Evolutionary conservation across 176 grass and related monocot species (phyloP).

Genomic region (Phragmites australis): DNA sequence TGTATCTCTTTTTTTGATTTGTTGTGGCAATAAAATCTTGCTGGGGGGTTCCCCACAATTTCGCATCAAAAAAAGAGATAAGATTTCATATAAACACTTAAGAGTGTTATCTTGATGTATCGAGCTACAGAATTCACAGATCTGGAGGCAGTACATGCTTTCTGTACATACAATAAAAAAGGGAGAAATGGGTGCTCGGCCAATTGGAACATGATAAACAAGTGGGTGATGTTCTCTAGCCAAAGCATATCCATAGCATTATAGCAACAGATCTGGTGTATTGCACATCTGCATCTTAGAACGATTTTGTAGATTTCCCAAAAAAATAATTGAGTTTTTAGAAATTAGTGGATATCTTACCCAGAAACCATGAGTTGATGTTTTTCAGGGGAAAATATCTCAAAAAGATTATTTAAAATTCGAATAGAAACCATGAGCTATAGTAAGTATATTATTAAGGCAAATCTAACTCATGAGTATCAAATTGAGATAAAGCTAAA

Average conservation of each 20-base stretch:
- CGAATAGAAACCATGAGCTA: not conserved
- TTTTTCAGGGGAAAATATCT: not conserved
- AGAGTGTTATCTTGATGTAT: not conserved
- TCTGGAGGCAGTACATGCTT: not conserved
- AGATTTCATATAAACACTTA: slow-evolving; percentile 4
- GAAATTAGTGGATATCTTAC: slow-evolving; percentile 2
- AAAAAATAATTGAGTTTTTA: not conserved
- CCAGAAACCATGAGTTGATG: not conserved
- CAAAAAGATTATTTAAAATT: slow-evolving; percentile 26
- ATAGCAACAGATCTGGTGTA: not conserved
- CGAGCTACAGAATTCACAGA: not conserved
- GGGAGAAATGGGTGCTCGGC: not conserved
- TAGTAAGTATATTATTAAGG: not conserved
- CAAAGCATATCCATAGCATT: slow-evolving; percentile 20
- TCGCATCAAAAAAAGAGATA: too few relatives aligned
- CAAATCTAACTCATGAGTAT: not conserved
- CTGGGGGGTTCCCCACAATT: too few relatives aligned
- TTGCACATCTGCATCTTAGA: not conserved
- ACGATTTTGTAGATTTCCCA: not conserved
- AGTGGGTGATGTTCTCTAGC: not conserved
- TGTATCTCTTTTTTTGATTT: too few relatives aligned
- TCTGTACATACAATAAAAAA: slow-evolving; percentile 16
- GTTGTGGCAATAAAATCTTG: too few relatives aligned
- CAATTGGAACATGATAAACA: not conserved
- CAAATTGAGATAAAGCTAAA: slow-evolving; percentile 4